Evolutionary conservation across 176 grass and related monocot species (phyloP).

Genomic region (Ensete ventricosum): DNA sequence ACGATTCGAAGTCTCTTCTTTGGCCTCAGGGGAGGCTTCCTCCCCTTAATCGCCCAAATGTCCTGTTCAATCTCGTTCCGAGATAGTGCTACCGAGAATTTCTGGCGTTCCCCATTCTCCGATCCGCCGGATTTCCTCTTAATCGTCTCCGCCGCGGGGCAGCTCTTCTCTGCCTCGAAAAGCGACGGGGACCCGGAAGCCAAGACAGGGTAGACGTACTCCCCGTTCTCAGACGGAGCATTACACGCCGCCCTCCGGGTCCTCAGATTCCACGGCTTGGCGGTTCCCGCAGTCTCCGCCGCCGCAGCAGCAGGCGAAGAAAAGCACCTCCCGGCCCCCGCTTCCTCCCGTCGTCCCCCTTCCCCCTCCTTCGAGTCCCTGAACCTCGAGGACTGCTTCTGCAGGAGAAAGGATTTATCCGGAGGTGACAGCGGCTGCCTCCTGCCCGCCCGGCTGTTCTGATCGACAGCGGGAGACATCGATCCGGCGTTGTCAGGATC

Average conservation of each 20-base stretch:
- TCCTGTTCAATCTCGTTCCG: slow-evolving; percentile 47
- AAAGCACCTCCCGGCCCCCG: neutral
- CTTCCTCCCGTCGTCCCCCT: neutral
- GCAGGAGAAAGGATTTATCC: neutral
- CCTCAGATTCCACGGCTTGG: slow-evolving; percentile 17
- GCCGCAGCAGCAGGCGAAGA: neutral
- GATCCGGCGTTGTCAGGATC: neutral
- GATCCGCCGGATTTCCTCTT: neutral
- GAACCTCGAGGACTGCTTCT: neutral
- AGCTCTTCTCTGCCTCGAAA: neutral
- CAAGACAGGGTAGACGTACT: neutral
- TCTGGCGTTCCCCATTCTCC: slow-evolving; percentile 8
- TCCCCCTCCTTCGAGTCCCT: neutral
- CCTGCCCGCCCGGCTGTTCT: neutral
- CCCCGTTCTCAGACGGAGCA: neutral
- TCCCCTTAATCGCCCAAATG: slow-evolving; percentile 30
- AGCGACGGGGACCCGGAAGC: slow-evolving; percentile 15
- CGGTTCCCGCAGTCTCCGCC: neutral
- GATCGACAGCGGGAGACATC: neutral
- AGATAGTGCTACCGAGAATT: slow-evolving; percentile 37
- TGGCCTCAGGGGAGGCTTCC: slow-evolving; percentile 43
- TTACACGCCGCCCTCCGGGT: slow-evolving; percentile 16
- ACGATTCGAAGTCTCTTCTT: slow-evolving; percentile 41
- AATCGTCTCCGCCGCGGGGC: neutral
- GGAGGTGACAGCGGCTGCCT: neutral